phyloP scores from a whole-genome alignment of 2,329 filamentous ascomycete genomes.

The Aspergillus tubingensis region DNA sequence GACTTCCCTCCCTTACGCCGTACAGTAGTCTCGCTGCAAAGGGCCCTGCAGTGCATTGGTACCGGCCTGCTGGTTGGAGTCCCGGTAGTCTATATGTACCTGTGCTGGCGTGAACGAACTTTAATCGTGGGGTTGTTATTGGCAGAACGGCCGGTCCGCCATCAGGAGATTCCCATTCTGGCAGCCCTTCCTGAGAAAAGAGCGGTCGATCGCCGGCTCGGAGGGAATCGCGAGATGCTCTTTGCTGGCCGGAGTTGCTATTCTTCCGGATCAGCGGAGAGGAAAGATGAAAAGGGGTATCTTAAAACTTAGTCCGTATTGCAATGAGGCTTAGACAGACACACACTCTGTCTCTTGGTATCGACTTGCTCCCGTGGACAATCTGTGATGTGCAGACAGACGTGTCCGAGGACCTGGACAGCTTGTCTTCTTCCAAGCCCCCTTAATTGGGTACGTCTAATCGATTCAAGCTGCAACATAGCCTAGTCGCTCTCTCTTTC shows the following conservation, averaged over 20 bases:
- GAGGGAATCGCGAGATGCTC: background rate
- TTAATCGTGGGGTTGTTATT: slow-evolving; percentile 1
- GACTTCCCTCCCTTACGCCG: background rate
- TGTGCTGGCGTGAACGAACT: slow-evolving; percentile 7
- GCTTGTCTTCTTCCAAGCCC: background rate
- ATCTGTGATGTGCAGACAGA: background rate
- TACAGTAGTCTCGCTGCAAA: background rate
- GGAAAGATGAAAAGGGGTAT: background rate
- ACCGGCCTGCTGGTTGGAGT: background rate
- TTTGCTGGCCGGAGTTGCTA: background rate
- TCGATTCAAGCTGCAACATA: background rate
- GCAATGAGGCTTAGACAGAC: background rate
- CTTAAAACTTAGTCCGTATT: background rate
- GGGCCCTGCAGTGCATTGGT: background rate
- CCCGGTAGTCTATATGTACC: background rate
- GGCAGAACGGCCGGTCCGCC: background rate
- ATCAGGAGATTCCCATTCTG: background rate
- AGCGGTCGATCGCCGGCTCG: background rate
- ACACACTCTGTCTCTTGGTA: background rate
- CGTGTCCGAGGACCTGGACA: background rate
- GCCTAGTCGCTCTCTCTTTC: background rate
- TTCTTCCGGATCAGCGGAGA: background rate
- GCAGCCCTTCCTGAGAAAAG: background rate
- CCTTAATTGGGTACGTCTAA: background rate
- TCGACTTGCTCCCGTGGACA: background rate